Conservation (phyloP, 1,284 basidiomycete genomes). For the Irpex sp. region DNA sequence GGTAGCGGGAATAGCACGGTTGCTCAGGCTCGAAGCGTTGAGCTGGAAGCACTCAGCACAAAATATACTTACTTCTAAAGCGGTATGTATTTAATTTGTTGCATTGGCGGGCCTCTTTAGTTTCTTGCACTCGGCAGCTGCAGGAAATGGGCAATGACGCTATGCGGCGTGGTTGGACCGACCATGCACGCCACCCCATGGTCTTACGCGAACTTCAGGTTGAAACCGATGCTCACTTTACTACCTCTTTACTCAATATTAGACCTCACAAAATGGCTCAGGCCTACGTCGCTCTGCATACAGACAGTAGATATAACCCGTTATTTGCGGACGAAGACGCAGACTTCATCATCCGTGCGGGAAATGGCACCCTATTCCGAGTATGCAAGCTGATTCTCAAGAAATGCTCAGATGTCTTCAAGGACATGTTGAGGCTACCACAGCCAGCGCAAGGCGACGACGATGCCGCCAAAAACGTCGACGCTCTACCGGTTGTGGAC, state of each 20-base stretch:
- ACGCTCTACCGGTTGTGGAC: constrained; percentile 8
- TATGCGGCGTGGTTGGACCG: not conserved
- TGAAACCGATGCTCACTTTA: not conserved
- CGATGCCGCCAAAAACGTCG: constrained; percentile 1
- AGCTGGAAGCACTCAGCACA: no score
- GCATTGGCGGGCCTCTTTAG: no score
- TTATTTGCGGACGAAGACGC: constrained; percentile 10
- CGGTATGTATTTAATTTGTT: no score
- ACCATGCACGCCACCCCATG: not conserved
- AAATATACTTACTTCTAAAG: no score
- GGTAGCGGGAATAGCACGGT: no score
- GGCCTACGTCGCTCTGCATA: not conserved
- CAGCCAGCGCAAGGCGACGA: constrained; percentile 1
- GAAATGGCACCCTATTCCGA: constrained; percentile 17
- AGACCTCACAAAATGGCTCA: not conserved
- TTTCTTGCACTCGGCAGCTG: no score
- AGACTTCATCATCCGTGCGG: constrained; percentile 20
- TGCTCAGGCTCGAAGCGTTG: no score
- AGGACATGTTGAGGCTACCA: constrained; percentile 19
- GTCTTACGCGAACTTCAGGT: not conserved
- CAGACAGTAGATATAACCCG: not conserved
- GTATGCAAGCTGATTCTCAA: constrained; percentile 19
- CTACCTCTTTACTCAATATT: not conserved
- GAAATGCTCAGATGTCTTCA: constrained; percentile 22
- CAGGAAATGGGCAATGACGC: no score